Evolutionary conservation across 495 filamentous ascomycete species (phyloP).

Genomic region (Podospora pseudocomata): DNA sequence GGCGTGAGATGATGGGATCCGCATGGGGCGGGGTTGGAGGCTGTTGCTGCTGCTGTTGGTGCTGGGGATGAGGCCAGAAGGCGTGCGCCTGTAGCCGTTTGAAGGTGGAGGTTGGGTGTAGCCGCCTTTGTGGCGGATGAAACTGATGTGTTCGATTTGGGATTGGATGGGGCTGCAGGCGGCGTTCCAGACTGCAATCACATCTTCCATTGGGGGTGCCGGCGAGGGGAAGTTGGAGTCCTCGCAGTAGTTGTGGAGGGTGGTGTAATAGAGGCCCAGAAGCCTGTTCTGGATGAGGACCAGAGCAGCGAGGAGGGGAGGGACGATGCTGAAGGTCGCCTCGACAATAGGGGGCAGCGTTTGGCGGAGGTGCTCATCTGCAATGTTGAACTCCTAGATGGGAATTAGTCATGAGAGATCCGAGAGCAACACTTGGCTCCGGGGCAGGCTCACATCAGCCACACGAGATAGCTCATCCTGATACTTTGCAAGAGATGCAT

Average conservation of each 20-base stretch:
- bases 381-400: slow-evolving; percentile 69
- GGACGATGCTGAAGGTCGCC: slow-evolving; percentile 73
- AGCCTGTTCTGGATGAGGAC: slow-evolving; percentile 81
- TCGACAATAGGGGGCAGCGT: slow-evolving; percentile 71
- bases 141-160: slow-evolving; percentile 68
- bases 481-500: slow-evolving; percentile 68
- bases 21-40: slow-evolving; percentile 34
- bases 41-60: slow-evolving; percentile 18
- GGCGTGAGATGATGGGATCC: slow-evolving; percentile 35
- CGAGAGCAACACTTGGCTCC: background rate
- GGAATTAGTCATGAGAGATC: slow-evolving; percentile 18
- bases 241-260: slow-evolving; percentile 72
- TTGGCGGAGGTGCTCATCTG: slow-evolving; percentile 76
- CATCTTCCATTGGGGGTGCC: slow-evolving; percentile 66
- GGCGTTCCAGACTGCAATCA: slow-evolving; percentile 66
- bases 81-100: slow-evolving; percentile 31
- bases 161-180: slow-evolving; percentile 62
- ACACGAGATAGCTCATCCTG: slow-evolving; percentile 68
- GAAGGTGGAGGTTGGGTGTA: slow-evolving; percentile 14
- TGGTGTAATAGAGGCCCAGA: slow-evolving; percentile 80
- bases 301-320: slow-evolving; percentile 68
- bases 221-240: slow-evolving; percentile 69
- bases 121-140: slow-evolving; percentile 41
- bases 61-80: slow-evolving; percentile 36
- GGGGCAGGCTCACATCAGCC: slow-evolving; percentile 53